Evolutionary conservation across 2,329 filamentous ascomycete genomes (phyloP).

Genomic region (Ceratocystiopsis sp.): DNA sequence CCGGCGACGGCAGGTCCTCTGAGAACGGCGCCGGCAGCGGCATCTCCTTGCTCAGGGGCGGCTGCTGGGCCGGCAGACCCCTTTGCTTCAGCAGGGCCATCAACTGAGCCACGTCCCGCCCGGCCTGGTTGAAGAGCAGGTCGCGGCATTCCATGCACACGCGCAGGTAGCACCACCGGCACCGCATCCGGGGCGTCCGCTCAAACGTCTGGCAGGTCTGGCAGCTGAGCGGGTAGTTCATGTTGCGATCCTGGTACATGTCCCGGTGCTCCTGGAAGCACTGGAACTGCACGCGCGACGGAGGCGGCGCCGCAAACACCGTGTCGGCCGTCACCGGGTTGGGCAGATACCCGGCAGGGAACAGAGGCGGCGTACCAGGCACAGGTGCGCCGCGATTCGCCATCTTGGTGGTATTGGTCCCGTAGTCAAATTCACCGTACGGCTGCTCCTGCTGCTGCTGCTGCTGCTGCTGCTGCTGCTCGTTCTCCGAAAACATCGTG

Average conservation of each 20-base stretch:
- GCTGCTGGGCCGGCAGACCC: not conserved
- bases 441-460: too few species aligned
- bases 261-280: constrained; percentile 31
- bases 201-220: constrained; percentile 33
- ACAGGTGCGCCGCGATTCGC: not conserved
- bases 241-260: constrained; percentile 32
- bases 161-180: constrained; percentile 32
- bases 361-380: constrained; percentile 11
- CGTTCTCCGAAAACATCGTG: not conserved
- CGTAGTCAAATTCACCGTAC: too few species aligned
- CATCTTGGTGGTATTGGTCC: too few species aligned
- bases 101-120: constrained; percentile 26
- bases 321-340: constrained; percentile 15
- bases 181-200: constrained; percentile 26
- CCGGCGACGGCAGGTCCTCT: not conserved
- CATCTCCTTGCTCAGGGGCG: not conserved
- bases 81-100: constrained; percentile 15
- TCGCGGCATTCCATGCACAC: constrained; percentile 32
- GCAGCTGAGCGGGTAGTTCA: constrained; percentile 33
- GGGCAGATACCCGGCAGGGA: constrained; percentile 11
- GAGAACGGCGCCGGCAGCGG: not conserved
- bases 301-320: constrained; percentile 24
- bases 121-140: constrained; percentile 22
- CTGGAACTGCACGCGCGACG: constrained; percentile 22
- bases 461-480: not conserved